Base-by-base conservation (phyloP, 2,329 filamentous ascomycete species). In the Keithomyces neogunnii region DNA sequence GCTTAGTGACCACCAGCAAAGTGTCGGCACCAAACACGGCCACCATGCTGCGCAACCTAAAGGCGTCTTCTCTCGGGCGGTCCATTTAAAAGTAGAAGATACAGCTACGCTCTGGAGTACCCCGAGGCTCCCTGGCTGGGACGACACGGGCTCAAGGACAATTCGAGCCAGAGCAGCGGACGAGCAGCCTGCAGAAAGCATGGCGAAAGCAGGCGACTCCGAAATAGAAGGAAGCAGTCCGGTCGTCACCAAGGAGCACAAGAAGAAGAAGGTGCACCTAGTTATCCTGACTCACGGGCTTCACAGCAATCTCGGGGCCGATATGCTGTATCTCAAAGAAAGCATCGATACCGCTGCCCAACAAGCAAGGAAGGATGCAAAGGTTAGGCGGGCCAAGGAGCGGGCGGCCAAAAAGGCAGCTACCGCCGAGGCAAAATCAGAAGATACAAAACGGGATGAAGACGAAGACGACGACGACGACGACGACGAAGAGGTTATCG, bases 301-400 rank as follows among this genome's bases (percentile, higher is more conserved):
- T 56, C 93, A 99, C 67, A 96, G 92, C 69, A 99, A 99, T 66
- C 76, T 96, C 10, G 89, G 93, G 4, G 88, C 90, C 28, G 93
- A 99, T 66, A 96, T 99, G 93, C 75, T 99, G 26, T 99, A 88
- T 64, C 72, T 99, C 66, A 99, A 99, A 64, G 93, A 99, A 69
- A 95, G 89, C 67, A 97, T 99, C 55, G 93, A 99, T 70, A 82
- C 84, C 31, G 84, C 88, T 3, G 86, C 85, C 3, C 85, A 75
- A 60, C 83, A 92, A 63, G 86, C 88, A 31, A 84, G 85, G 59
- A 72, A 82, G 47, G 85, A 88, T 66, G 81, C 84, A 38, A 84
- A 77, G 64, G 76, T 73, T 47, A 76, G 86, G 52, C 80, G 76
- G 59, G 74, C 73, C 51, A 74, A 69, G 59, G 72, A 78, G 61